Base-by-base conservation (phyloP, 148 eudicot genomes). In the Arctostaphylos glauca region DNA sequence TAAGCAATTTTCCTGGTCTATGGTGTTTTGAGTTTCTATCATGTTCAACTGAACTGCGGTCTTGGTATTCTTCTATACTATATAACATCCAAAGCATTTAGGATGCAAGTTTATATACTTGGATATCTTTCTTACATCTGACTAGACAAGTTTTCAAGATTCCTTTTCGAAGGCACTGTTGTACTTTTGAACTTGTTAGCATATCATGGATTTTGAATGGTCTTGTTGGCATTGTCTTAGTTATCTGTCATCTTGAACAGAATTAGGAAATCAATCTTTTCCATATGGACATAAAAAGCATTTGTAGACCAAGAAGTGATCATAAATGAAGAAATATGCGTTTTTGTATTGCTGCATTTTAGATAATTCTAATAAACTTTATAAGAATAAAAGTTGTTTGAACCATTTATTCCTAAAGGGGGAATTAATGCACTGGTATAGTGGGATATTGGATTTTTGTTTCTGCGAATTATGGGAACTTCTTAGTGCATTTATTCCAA, bases 281-380 rank as follows among this genome's bases (percentile, higher is more conserved):
- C 9, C 50, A 49, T 75, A 25, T 5, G 50, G 6, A 25, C 23
- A 75, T 52, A 23, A n/a, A 73, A 46, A 47, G 70, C 3, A 3
- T n/a, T 73, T 16, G 53, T 73, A 53, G 52, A 76, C 7, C 5
- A 10, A n/a, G 19, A 58, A 19, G 18, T n/a, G 70, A 60, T 59
- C 53, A 43, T 79, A 73, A 41, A 79, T 60, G 70, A 79, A 59
- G 81, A 79, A 79, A 43, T 41, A 58, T 31, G 60, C 62, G 23
- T 78, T 10, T 47, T 78, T 58, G n/a, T 41, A 9, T 77, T 58
- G 9, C 31, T n/a, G 68, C 59, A 52, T 23, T 75, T 50, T 23
- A 23, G 46, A 58, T 50, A 23, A 75, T 75, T 12, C 4, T 49
- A n/a, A 52, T n/a, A 53, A 19, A 76, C 15, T 25, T 12, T 14